Percentiles rank a stretch among this genome's conserved stretches.
phyloP scores from a whole-genome alignment of 2,329 filamentous ascomycete genomes.

The Exophiala dermatitidis region DNA sequence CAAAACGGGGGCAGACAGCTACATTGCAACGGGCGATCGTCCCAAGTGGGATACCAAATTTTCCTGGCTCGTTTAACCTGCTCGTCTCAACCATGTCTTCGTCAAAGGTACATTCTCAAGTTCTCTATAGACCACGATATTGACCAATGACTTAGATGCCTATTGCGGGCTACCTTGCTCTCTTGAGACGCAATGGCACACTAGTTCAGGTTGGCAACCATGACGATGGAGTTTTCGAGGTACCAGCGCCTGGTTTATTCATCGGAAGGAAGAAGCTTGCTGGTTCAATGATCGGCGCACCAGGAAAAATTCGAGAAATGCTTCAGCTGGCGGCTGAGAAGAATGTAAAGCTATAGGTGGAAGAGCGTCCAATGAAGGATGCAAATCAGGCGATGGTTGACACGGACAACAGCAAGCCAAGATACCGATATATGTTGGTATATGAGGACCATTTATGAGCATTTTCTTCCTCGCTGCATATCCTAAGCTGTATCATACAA shows the following conservation, averaged over 20 bases:
- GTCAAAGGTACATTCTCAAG: conserved; percentile 35
- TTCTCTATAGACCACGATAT: too few relatives aligned
- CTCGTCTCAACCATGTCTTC: conserved; percentile 39
- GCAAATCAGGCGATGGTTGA: conserved; percentile 32
- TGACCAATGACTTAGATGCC: conserved; percentile 44
- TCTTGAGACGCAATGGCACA: conserved; percentile 53
- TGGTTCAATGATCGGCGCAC: conserved; percentile 49
- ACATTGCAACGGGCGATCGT: conserved; percentile 51
- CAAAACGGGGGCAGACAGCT: conserved; percentile 48
- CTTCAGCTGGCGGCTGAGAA: conserved; percentile 39
- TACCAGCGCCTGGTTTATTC: conserved; percentile 38
- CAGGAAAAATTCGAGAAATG: conserved; percentile 45
- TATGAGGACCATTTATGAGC: too few relatives aligned
- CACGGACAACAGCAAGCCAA: not conserved
- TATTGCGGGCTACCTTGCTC: conserved; percentile 51
- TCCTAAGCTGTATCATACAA: too few relatives aligned
- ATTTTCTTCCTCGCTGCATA: too few relatives aligned
- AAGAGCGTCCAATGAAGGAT: conserved; percentile 38
- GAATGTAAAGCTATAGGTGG: conserved; percentile 39
- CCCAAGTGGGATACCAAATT: conserved; percentile 46
- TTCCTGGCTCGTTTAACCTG: conserved; percentile 32
- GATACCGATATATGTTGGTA: not conserved
- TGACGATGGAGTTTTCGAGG: conserved; percentile 48
- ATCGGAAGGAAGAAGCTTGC: too few relatives aligned
- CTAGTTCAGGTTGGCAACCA: conserved; percentile 63